Evolutionary conservation across 768 basidiomycete species (phyloP).

Genomic region (Lyophyllum shimeji): DNA sequence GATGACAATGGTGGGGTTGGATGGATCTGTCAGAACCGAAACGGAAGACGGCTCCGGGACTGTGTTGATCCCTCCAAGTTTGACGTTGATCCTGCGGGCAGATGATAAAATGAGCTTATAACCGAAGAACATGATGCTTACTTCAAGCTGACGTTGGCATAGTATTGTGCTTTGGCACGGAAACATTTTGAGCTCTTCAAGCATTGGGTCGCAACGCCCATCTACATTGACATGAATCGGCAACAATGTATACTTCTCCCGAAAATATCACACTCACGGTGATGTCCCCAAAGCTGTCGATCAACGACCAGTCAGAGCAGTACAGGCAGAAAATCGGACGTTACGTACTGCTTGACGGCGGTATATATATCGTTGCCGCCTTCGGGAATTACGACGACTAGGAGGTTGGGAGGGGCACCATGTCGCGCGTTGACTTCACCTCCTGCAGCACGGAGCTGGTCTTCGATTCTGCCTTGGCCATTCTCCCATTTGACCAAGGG

Average conservation of each 20-base stretch:
- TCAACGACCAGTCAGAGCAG: neutral
- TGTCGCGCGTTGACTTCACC: slow-evolving; percentile 39
- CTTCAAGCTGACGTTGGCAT: slow-evolving; percentile 81
- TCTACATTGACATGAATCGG: slow-evolving; percentile 29
- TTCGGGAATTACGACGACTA: slow-evolving; percentile 73
- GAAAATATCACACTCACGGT: slow-evolving; percentile 43
- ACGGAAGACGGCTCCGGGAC: slow-evolving; percentile 72
- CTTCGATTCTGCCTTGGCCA: slow-evolving; percentile 53
- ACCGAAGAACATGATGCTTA: slow-evolving; percentile 27
- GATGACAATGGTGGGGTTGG: slow-evolving; percentile 78
- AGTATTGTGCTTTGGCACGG: slow-evolving; percentile 74
- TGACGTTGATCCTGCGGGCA: slow-evolving; percentile 68
- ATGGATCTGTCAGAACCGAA: slow-evolving; percentile 62
- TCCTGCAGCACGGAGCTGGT: slow-evolving; percentile 56
- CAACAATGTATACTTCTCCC: neutral
- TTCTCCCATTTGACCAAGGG: slow-evolving; percentile 55
- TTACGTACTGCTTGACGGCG: slow-evolving; percentile 72
- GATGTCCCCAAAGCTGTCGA: slow-evolving; percentile 70
- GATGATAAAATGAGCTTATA: neutral
- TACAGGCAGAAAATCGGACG: neutral
- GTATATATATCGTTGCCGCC: slow-evolving; percentile 75
- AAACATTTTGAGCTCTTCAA: slow-evolving; percentile 66
- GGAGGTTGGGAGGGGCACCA: slow-evolving; percentile 48
- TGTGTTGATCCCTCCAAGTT: slow-evolving; percentile 81
- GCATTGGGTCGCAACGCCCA: slow-evolving; percentile 80